phyloP scores from a whole-genome alignment of 2,329 filamentous ascomycete genomes.

The Chrysoporthe austroafricana region DNA sequence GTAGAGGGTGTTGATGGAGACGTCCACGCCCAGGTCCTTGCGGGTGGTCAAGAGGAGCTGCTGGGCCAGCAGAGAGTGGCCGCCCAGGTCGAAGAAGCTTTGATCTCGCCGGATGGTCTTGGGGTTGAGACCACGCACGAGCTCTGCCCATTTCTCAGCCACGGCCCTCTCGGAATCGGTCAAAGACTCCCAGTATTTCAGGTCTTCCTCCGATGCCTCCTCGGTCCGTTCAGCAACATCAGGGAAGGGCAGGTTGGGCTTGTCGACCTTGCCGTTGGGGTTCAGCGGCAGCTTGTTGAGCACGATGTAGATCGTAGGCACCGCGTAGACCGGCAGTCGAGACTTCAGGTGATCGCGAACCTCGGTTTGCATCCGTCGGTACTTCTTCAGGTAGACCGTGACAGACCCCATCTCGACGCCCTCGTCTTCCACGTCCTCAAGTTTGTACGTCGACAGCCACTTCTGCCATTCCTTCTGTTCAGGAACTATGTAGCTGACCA shows the following conservation, averaged over 20 bases:
- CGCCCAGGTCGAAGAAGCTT: slow-evolving; percentile 79
- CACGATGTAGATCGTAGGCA: slow-evolving; percentile 75
- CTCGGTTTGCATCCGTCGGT: slow-evolving; percentile 51
- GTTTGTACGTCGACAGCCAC: slow-evolving; percentile 62
- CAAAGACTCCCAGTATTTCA: slow-evolving; percentile 47
- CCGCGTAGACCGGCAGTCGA: slow-evolving; percentile 74
- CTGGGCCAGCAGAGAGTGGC: slow-evolving; percentile 80
- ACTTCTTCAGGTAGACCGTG: slow-evolving; percentile 49
- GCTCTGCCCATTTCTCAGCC: slow-evolving; percentile 73
- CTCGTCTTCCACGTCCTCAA: slow-evolving; percentile 60
- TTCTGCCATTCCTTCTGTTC: slow-evolving; percentile 74
- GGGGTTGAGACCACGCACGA: slow-evolving; percentile 68
- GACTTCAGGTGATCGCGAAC: slow-evolving; percentile 69
- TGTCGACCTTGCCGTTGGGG: slow-evolving; percentile 85
- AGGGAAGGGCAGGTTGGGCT: slow-evolving; percentile 68
- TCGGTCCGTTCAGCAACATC: slow-evolving; percentile 69
- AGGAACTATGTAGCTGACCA: slow-evolving; percentile 91
- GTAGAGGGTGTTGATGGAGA: slow-evolving; percentile 74
- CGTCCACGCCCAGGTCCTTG: slow-evolving; percentile 48
- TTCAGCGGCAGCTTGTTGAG: slow-evolving; percentile 77
- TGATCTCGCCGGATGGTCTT: slow-evolving; percentile 62
- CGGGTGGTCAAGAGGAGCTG: slow-evolving; percentile 74
- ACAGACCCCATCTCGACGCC: slow-evolving; percentile 50
- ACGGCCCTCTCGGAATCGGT: slow-evolving; percentile 65
- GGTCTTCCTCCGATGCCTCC: slow-evolving; percentile 47